Conservation (phyloP, 345 rosid genomes). For the Eucalyptus sp. region DNA sequence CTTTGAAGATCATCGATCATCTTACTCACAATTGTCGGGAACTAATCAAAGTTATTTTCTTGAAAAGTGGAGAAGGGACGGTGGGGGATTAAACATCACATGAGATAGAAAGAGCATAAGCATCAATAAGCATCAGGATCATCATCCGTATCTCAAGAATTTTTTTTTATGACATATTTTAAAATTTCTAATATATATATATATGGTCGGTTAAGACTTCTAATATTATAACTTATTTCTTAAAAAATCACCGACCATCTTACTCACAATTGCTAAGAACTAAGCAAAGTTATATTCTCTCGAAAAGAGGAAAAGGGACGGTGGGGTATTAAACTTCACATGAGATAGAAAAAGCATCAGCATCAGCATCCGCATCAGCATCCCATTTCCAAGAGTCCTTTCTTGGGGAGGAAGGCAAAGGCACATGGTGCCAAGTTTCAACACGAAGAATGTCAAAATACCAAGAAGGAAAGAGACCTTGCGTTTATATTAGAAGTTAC, state of each 20-base stretch:
- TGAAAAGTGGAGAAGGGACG: too few relatives aligned
- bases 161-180: too few relatives aligned
- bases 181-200: too few relatives aligned
- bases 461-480: background rate
- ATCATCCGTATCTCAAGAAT: too few relatives aligned
- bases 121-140: fast-evolving
- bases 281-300: background rate
- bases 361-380: background rate
- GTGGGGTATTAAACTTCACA: background rate
- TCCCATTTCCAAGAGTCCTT: background rate
- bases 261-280: background rate
- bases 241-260: background rate
- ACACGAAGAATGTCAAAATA: background rate
- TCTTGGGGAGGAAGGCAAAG: background rate
- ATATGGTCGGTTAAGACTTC: too few relatives aligned
- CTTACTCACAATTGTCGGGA: too few relatives aligned
- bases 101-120: too few relatives aligned
- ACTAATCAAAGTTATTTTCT: too few relatives aligned
- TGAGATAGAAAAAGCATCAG: background rate
- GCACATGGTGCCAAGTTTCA: background rate
- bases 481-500: background rate
- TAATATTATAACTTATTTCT: too few relatives aligned
- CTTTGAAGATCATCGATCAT: too few relatives aligned
- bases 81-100: too few relatives aligned
- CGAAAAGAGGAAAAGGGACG: background rate